Evolutionary conservation across 305 asterid genomes (phyloP), one percentile per base, ranked within the genome.

Genomic region (Nicotiana rustica): DNA sequence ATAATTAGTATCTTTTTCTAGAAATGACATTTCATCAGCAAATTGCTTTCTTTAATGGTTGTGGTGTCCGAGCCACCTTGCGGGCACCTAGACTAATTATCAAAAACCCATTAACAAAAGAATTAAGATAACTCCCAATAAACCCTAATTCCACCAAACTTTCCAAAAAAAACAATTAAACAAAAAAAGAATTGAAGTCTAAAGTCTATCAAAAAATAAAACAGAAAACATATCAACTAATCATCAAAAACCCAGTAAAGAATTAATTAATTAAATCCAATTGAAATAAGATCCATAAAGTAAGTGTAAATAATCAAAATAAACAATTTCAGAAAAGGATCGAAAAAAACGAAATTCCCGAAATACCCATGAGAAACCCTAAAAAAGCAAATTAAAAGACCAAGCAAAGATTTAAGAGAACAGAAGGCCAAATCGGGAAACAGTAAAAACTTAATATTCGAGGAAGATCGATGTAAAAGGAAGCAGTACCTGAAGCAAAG

Each of bases 401-500:
- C 41, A 73, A 73, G 25, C 44, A 73, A 52, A 29, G 36, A 19
- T 3, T 19, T 15, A 1, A 29, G 33, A 31, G 35, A 33, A 4
- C 19, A 62, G 9, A 71, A 47, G 12, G 12, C 3, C 9, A 59
- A n/a, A 59, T 59, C 25, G 65, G 65, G 8, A 6, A 59, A 59
- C 19, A n/a, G 25, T 59, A 10, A n/a, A 59, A 59, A 1, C n/a
- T 17, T 59, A 5, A 59, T n/a, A 0, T 3, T 6, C 5, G 15
- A 75, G 29, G 64, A 75, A 29, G 80, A 75, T 75, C 80, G 80
- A 75, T 14, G 25, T 41, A 47, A 71, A 49, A 21, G 79, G 21
- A 73, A 71, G 19, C 61, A 73, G 65, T 41, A 75, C 44, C 47
- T 75, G 47, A 75, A 75, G 80, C 44, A 15, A 9, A 75, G 62